These are phyloP conservation scores for Exophiala phaeomuriformis DNA, from an alignment of 2,329 filamentous ascomycete genomes.

Conservation along the genomic window DNA sequence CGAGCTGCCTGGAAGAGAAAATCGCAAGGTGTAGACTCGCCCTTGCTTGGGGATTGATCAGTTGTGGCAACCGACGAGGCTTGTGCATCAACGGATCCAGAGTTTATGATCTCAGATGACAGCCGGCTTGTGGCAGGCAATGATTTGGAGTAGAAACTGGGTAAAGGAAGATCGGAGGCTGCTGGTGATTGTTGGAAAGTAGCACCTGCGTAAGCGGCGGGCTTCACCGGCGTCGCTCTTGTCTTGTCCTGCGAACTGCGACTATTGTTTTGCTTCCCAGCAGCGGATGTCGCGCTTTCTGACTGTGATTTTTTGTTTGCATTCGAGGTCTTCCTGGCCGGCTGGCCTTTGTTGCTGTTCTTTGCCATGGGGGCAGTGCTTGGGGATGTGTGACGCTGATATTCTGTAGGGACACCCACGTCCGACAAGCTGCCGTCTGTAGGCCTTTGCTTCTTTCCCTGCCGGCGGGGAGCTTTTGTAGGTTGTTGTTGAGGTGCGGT, in stretches of 20 bases:
- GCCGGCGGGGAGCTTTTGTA: conserved; percentile 39
- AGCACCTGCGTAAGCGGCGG: conserved; percentile 72
- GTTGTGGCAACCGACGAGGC: conserved; percentile 24
- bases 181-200: conserved; percentile 94
- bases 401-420: conserved; percentile 4
- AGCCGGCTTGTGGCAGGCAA: conserved; percentile 53
- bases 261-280: conserved; percentile 26
- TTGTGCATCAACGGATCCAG: conserved; percentile 35
- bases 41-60: conserved; percentile 33
- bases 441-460: conserved; percentile 39
- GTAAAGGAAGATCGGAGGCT: conserved; percentile 80
- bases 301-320: conserved; percentile 27
- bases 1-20: conserved; percentile 84
- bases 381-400: conserved; percentile 13
- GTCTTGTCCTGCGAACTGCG: conserved; percentile 31
- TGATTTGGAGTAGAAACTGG: conserved; percentile 76
- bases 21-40: conserved; percentile 71
- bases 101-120: conserved; percentile 32
- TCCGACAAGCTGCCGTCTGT: conserved; percentile 19
- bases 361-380: conserved; percentile 5
- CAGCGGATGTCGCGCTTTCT: conserved; percentile 34
- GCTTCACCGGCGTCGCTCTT: conserved; percentile 40
- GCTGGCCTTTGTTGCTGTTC: conserved; percentile 31
- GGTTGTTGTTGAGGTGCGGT: conserved; percentile 32
- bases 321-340: conserved; percentile 29